These are phyloP conservation scores for Dacryopinax primogenitus DNA, from an alignment of 768 basidiomycete species.

Conservation along the genomic window DNA sequence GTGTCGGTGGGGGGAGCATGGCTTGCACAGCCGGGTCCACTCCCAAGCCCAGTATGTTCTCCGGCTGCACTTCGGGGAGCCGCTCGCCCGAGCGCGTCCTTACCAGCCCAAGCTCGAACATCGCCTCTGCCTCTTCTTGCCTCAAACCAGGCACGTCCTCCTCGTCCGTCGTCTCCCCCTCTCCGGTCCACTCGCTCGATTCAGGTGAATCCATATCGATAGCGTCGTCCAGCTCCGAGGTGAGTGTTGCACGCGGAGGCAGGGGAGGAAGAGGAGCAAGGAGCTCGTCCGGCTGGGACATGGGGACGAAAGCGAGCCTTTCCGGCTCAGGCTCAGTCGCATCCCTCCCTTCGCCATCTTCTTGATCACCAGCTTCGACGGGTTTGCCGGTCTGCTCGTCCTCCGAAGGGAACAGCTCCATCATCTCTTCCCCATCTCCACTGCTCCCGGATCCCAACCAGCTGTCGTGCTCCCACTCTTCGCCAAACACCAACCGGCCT, in stretches of 20 bases:
- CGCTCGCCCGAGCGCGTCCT: neutral
- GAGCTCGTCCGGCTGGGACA: slow-evolving; percentile 5
- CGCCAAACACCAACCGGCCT: neutral
- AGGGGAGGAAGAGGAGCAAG: neutral
- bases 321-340: slow-evolving; percentile 3
- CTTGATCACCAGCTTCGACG: neutral
- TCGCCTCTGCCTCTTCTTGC: neutral
- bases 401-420: slow-evolving; percentile 6
- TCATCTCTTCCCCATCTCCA: neutral
- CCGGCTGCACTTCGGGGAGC: neutral
- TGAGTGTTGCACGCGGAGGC: neutral
- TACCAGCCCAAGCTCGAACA: neutral
- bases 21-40: neutral
- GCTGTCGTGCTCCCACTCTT: neutral
- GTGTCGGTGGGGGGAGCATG: neutral
- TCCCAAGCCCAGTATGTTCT: too few species aligned
- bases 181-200: slow-evolving; percentile 1
- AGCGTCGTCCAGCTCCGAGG: neutral
- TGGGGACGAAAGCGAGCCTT: neutral
- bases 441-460: neutral
- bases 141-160: slow-evolving; percentile 4
- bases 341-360: neutral
- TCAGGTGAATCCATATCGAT: too few species aligned
- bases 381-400: neutral
- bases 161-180: slow-evolving; percentile 7